phyloP scores from a whole-genome alignment of 2,329 filamentous ascomycete genomes.

The Talaromyces sp. region DNA sequence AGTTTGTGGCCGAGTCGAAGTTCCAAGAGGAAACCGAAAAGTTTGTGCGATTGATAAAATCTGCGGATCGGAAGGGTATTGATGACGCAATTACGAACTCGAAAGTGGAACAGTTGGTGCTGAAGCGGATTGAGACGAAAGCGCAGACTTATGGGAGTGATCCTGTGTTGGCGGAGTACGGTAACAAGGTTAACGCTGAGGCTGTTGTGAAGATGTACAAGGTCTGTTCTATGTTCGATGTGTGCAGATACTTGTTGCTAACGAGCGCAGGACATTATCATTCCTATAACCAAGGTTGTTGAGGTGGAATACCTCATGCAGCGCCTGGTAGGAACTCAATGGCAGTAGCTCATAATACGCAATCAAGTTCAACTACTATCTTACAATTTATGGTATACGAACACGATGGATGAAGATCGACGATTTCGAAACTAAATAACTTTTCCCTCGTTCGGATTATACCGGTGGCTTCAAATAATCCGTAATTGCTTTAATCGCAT shows the following conservation, averaged over 20 bases:
- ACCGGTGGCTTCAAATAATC: slow-evolving; percentile 64
- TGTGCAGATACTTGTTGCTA: background rate
- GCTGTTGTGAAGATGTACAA: slow-evolving; percentile 86
- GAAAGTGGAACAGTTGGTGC: slow-evolving; percentile 84
- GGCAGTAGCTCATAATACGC: slow-evolving; percentile 36
- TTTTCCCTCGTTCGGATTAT: slow-evolving; percentile 23
- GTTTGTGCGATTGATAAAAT: slow-evolving; percentile 79
- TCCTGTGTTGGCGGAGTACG: slow-evolving; percentile 58
- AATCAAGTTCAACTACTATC: background rate
- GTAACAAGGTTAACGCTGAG: slow-evolving; percentile 81
- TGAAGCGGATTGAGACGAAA: slow-evolving; percentile 82
- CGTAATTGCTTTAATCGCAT: slow-evolving; percentile 69
- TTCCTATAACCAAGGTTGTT: slow-evolving; percentile 95
- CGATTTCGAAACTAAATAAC: background rate
- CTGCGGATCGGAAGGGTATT: slow-evolving; percentile 74
- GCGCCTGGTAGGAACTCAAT: slow-evolving; percentile 60
- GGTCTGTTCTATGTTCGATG: slow-evolving; percentile 32
- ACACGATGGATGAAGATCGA: background rate
- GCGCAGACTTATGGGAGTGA: slow-evolving; percentile 91
- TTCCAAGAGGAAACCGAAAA: slow-evolving; percentile 77
- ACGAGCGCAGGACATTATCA: slow-evolving; percentile 64
- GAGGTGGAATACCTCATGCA: slow-evolving; percentile 99
- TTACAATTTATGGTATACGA: background rate
- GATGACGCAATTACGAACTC: slow-evolving; percentile 86
- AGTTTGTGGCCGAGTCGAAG: slow-evolving; percentile 96